Conservation (phyloP, 2,329 filamentous ascomycete species). For the Rasamsonia emersonii region DNA sequence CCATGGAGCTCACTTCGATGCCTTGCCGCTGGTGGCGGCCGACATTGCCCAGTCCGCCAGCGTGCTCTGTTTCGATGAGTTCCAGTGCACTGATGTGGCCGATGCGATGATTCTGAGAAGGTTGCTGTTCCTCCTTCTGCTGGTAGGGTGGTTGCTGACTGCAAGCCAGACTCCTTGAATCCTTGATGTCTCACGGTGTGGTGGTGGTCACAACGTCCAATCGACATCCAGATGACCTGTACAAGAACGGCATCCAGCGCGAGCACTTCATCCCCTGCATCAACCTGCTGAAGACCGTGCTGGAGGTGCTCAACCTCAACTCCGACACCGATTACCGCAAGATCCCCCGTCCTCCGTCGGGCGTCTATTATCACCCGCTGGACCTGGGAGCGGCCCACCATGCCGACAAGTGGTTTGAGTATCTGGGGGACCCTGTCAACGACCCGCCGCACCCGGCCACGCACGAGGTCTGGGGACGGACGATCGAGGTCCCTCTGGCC, state of each 20-base stretch:
- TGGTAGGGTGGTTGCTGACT: conserved; percentile 2
- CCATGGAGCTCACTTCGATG: conserved; percentile 83
- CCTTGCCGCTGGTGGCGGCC: conserved; percentile 85
- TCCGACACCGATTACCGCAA: conserved; percentile 96
- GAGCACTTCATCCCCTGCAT: conserved; percentile 95
- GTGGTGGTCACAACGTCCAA: conserved; percentile 95
- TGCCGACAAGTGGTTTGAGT: conserved; percentile 90
- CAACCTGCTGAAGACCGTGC: conserved; percentile 71
- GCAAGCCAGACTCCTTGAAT: conserved; percentile 60
- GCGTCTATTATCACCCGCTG: conserved; percentile 86
- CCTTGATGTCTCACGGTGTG: conserved; percentile 92
- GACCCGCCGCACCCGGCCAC: conserved; percentile 68
- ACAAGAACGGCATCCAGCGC: conserved; percentile 96
- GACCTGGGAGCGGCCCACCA: conserved; percentile 69
- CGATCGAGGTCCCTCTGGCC: conserved; percentile 78
- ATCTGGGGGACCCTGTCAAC: conserved; percentile 72
- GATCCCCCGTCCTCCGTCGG: conserved; percentile 83
- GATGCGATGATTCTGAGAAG: conserved; percentile 95
- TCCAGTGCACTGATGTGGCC: conserved; percentile 96
- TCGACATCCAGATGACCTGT: conserved; percentile 89
- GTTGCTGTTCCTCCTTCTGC: conserved; percentile 26
- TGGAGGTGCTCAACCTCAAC: conserved; percentile 89
- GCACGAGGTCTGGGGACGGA: conserved; percentile 85
- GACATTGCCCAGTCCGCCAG: conserved; percentile 78
- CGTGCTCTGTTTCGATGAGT: conserved; percentile 96